Evolutionary conservation across 805 yeast genomes (phyloP), one percentile per base, ranked within the genome.

Genomic region (Candida ficus): DNA sequence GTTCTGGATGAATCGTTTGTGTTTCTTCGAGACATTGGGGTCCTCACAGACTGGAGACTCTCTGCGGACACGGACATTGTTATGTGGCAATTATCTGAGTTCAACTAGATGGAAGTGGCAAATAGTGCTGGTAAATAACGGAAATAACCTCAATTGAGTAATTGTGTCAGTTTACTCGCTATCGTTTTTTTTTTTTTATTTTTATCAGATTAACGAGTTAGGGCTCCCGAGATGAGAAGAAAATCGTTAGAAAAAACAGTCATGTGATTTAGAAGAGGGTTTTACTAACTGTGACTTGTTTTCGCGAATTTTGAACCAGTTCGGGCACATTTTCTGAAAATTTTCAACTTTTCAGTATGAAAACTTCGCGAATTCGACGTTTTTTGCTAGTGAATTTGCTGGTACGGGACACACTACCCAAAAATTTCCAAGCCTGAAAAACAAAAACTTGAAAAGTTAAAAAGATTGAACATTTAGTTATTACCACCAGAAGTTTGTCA

Each of bases 361-460:
- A 33, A 25, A 16, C 10, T 26, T 35, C 34, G 37, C 38, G 42
- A 38, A 34, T 25, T 35, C 32, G 25, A 22, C 34, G 12, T 21
- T 21, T 16, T 28, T 28, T 28, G 28, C 7, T 26, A 12, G 28
- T 5, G 14, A 14, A n/a, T 5, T 20, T 23, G 17, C 33, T 26
- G 52, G 43, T 46, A 39, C 13, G 48, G 45, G 47, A 32, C 55
- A 49, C 54, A 49, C 29, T 3, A 27, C 30, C 27, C 32, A 39
- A 49, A 43, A 34, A 35, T 42, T 43, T 43, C 32, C 45, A 37
- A 42, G 33, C 45, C 49, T n/a, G 34, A 29, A 26, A 32, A 32
- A 38, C 40, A 54, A 54, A 53, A 54, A 52, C 43, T 46, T 42
- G 46, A 45, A 42, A 39, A 39, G 46, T 39, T 44, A 14, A 26